Evolutionary conservation across 2,329 filamentous ascomycete genomes (phyloP).

Genomic region (Hymenoscyphus albidus): DNA sequence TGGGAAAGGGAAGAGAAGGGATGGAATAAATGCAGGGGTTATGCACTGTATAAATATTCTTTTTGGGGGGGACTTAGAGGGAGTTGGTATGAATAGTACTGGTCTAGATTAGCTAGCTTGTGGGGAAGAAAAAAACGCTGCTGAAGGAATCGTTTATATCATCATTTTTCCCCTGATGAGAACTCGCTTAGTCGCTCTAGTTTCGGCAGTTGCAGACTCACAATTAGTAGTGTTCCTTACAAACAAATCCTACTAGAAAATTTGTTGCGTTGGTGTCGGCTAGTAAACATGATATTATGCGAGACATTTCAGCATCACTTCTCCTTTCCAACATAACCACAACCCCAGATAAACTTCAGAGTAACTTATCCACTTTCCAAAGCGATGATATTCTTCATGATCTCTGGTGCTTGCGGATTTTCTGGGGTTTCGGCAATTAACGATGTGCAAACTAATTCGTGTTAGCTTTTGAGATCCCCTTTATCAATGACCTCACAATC

Average conservation of each 20-base stretch:
- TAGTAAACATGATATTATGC: background rate
- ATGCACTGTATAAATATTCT: background rate
- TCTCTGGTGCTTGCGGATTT: background rate
- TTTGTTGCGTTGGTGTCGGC: background rate
- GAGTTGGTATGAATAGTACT: background rate
- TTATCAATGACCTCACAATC: slow-evolving; percentile 3
- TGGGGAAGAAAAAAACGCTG: no score
- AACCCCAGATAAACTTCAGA: background rate
- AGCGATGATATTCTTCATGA: background rate
- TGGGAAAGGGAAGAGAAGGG: background rate
- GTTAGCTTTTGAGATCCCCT: background rate
- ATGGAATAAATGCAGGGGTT: background rate
- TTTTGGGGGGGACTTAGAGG: background rate
- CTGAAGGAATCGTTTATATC: no score
- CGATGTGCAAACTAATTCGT: background rate
- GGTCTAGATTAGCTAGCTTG: background rate
- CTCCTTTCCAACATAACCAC: background rate
- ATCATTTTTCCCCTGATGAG: no score
- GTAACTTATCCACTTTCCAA: no score
- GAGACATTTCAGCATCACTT: background rate
- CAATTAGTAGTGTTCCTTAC: no score
- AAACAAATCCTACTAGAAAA: no score
- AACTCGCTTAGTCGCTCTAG: no score
- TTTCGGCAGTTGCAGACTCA: no score
- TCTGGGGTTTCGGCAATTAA: background rate